Evolutionary conservation across 495 filamentous ascomycete genomes (phyloP).

Genomic region (Penicillium lividum): DNA sequence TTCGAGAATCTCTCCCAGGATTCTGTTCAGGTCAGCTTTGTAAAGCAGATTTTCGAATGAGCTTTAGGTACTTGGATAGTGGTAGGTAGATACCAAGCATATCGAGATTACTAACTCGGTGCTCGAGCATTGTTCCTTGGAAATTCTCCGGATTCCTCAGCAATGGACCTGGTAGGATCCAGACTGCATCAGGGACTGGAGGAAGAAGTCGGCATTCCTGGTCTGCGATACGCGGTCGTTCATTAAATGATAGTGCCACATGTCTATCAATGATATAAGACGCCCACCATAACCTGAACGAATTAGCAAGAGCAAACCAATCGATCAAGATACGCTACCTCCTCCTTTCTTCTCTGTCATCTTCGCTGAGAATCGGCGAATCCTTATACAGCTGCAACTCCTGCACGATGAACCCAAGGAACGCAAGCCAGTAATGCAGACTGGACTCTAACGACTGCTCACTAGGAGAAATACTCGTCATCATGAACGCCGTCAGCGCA

Average conservation of each 20-base stretch:
- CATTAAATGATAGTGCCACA: conserved; percentile 6
- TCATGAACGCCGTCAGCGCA: conserved; percentile 9
- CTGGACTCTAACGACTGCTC: conserved; percentile 12
- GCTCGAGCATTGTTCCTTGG: background rate
- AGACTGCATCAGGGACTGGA: conserved; percentile 1
- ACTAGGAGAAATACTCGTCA: conserved; percentile 10
- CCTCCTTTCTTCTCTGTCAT: conserved; percentile 10
- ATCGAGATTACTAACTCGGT: background rate
- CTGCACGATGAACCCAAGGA: conserved; percentile 9
- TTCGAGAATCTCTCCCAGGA: conserved; percentile 5
- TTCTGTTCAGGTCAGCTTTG: background rate
- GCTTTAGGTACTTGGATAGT: background rate
- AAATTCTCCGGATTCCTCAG: background rate
- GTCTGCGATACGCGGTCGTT: background rate
- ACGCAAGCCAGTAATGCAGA: conserved; percentile 11
- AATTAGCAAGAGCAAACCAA: background rate
- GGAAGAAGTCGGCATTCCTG: conserved; percentile 3
- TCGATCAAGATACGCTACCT: background rate
- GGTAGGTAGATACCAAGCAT: conserved; percentile 5
- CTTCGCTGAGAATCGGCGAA: background rate
- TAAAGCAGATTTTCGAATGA: background rate
- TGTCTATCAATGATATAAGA: conserved; percentile 7
- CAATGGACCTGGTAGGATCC: background rate
- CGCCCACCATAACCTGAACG: conserved; percentile 1
- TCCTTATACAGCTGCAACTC: conserved; percentile 11